Conservation (phyloP, 352 stramenopile species). For the Globisporangium canariense region DNA sequence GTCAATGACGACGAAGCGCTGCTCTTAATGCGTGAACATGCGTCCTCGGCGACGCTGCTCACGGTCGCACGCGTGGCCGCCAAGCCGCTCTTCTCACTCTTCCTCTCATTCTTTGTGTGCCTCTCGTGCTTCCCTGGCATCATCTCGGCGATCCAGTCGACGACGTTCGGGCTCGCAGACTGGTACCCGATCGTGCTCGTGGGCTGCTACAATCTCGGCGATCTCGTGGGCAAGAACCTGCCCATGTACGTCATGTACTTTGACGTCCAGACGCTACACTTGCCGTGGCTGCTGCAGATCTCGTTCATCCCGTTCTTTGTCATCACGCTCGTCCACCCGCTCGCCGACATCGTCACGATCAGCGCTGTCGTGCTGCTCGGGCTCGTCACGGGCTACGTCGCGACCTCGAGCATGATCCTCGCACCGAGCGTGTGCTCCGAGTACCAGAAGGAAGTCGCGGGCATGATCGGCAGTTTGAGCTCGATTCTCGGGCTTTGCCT, state of each 20-base stretch:
- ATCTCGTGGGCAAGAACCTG: slow-evolving; percentile 79
- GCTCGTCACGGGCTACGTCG: slow-evolving; percentile 71
- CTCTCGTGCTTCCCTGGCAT: slow-evolving; percentile 79
- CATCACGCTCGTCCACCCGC: slow-evolving; percentile 42
- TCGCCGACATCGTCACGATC: slow-evolving; percentile 52
- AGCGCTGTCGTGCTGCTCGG: slow-evolving; percentile 53
- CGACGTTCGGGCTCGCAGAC: slow-evolving; percentile 47
- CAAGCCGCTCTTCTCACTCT: slow-evolving; percentile 78
- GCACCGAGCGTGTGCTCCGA: slow-evolving; percentile 69
- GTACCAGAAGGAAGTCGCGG: slow-evolving; percentile 74
- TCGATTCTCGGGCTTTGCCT: slow-evolving; percentile 72
- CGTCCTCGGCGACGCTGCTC: slow-evolving; percentile 42
- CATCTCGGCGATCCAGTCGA: slow-evolving; percentile 66
- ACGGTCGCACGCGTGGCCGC: slow-evolving; percentile 56
- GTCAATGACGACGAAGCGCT: slow-evolving; percentile 38
- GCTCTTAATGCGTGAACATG: slow-evolving; percentile 35
- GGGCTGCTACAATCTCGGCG: slow-evolving; percentile 70
- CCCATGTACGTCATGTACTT: slow-evolving; percentile 72
- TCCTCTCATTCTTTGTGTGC: slow-evolving; percentile 75
- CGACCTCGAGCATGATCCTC: slow-evolving; percentile 75
- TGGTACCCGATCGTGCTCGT: slow-evolving; percentile 80
- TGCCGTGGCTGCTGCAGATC: slow-evolving; percentile 58
- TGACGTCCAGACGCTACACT: slow-evolving; percentile 60
- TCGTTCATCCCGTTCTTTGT: slow-evolving; percentile 76
- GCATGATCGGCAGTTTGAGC: slow-evolving; percentile 67